A percentile compares a stretch with the other conserved stretches of the same genome.
phyloP scores from a whole-genome alignment of 768 basidiomycete genomes.

The Myochromella boudieri region DNA sequence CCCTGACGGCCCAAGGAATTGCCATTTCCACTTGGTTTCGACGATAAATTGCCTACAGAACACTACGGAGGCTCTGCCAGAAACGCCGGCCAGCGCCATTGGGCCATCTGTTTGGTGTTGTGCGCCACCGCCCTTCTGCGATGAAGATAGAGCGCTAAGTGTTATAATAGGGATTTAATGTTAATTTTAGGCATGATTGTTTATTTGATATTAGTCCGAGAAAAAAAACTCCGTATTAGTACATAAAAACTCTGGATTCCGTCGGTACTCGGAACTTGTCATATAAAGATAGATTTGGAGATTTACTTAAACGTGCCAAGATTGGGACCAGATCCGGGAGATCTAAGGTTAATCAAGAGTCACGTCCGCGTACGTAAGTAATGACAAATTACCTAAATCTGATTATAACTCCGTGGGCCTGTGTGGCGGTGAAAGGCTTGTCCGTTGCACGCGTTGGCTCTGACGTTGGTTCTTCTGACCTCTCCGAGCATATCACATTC shows the following conservation, averaged over 20 bases:
- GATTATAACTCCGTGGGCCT: slow-evolving; percentile 12
- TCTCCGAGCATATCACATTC: too few relatives aligned
- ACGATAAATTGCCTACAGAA: too few relatives aligned
- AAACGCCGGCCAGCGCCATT: not conserved
- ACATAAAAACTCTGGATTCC: not conserved
- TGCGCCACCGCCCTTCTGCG: slow-evolving; percentile 10
- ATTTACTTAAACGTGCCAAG: slow-evolving; percentile 5
- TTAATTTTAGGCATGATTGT: not conserved
- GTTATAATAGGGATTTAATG: too few relatives aligned
- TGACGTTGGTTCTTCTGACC: too few relatives aligned
- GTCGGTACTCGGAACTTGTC: not conserved
- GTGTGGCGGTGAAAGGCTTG: slow-evolving; percentile 10
- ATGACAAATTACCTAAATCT: not conserved
- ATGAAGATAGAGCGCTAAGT: not conserved
- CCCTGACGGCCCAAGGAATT: too few relatives aligned
- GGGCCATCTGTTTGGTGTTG: slow-evolving; percentile 6
- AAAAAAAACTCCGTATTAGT: not conserved
- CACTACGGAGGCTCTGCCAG: slow-evolving; percentile 6
- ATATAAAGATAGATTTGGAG: not conserved
- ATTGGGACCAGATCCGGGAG: slow-evolving; percentile 6
- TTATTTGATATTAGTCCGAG: not conserved
- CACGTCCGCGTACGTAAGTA: too few relatives aligned
- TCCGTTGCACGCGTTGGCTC: too few relatives aligned
- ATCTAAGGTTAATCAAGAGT: slow-evolving; percentile 3
- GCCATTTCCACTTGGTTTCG: too few relatives aligned